Evolutionary conservation across 495 filamentous ascomycete species (phyloP).

Genomic region (Trichocladium uniseriatum): DNA sequence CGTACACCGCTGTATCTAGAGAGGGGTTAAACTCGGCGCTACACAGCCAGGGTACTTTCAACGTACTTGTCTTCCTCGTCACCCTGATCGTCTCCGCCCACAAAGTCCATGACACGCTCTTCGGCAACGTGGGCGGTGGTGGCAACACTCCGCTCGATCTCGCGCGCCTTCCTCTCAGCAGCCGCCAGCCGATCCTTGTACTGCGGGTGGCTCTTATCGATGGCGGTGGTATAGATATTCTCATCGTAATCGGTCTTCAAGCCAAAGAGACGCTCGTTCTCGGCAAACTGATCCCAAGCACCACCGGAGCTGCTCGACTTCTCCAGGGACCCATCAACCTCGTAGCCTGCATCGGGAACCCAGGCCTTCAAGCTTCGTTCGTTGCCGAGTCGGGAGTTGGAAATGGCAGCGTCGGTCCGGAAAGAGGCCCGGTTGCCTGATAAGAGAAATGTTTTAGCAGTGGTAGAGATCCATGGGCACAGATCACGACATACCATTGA

Average conservation of each 20-base stretch:
- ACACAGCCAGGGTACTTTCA: too few relatives aligned
- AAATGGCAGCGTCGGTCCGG: conserved; percentile 83
- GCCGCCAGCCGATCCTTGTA: conserved; percentile 68
- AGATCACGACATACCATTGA: conserved; percentile 58
- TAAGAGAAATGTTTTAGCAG: not conserved
- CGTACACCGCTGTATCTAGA: conserved; percentile 83
- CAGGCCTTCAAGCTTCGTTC: conserved; percentile 78
- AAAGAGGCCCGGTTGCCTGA: conserved; percentile 48
- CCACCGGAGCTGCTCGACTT: conserved; percentile 33
- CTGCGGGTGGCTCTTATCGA: conserved; percentile 70
- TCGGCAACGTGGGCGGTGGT: conserved; percentile 77
- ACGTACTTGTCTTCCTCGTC: conserved; percentile 84
- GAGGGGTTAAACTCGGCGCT: conserved; percentile 17
- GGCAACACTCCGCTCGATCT: conserved; percentile 67
- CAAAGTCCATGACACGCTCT: conserved; percentile 64
- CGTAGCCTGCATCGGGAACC: conserved; percentile 60
- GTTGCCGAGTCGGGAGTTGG: conserved; percentile 54
- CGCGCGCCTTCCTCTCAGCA: conserved; percentile 75
- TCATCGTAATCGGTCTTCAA: conserved; percentile 83
- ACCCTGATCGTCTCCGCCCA: conserved; percentile 47
- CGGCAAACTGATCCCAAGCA: conserved; percentile 89
- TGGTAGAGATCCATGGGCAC: not conserved
- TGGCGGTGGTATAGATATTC: conserved; percentile 83
- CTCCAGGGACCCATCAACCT: conserved; percentile 61
- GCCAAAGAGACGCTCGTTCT: conserved; percentile 80